Evolutionary conservation across 148 eudicot genomes (phyloP).

Genomic region (Chenopodium formosanum): DNA sequence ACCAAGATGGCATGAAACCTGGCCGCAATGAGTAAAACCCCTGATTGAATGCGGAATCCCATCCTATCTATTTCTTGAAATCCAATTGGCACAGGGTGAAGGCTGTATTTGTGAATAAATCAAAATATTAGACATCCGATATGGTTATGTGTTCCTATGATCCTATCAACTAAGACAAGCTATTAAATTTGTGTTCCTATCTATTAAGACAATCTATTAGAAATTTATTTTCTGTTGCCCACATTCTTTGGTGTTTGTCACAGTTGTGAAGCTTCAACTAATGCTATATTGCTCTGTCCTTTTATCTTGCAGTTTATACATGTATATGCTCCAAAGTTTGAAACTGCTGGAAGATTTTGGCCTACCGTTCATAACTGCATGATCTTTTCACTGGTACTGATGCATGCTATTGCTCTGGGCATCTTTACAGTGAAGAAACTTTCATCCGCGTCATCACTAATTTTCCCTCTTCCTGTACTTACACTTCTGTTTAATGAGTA

Average conservation of each 20-base stretch:
- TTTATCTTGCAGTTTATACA: constrained; percentile 56
- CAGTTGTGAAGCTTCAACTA: background rate
- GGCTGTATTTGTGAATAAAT: background rate
- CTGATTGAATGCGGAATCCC: background rate
- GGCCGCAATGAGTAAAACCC: background rate
- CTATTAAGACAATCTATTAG: background rate
- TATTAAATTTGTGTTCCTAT: background rate
- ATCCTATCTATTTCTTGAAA: background rate
- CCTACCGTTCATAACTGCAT: constrained; percentile 68
- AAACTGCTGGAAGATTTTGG: constrained; percentile 77
- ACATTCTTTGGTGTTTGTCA: background rate
- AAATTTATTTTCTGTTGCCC: background rate
- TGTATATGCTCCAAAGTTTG: constrained; percentile 68
- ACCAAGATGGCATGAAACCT: background rate
- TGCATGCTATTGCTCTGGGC: constrained; percentile 73
- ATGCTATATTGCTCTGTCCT: constrained; percentile 16
- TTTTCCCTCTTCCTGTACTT: constrained; percentile 61
- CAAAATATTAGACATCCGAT: background rate
- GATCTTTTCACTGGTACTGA: constrained; percentile 67
- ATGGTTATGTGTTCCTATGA: background rate
- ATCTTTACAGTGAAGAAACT: constrained; percentile 68
- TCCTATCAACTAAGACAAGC: background rate
- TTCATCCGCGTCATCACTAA: constrained; percentile 41
- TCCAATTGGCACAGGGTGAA: background rate
- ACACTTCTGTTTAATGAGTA: constrained; percentile 77